Evolutionary conservation across 2,329 filamentous ascomycete genomes (phyloP).

Genomic region (Niveomyces coronatus): DNA sequence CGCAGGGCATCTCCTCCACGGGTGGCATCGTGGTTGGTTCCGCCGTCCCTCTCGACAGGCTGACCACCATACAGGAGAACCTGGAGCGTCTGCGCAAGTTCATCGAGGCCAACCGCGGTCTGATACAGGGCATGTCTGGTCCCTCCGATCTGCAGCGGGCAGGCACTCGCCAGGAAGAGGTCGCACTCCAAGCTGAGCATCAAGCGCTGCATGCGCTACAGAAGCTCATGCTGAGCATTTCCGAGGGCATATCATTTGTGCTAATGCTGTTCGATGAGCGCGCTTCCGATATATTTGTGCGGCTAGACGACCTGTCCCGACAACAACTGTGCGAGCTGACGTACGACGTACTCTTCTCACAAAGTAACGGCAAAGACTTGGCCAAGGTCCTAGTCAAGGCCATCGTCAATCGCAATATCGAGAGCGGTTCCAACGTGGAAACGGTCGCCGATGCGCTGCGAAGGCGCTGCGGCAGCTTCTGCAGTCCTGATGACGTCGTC

Average conservation of each 20-base stretch:
- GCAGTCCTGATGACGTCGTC: slow-evolving; percentile 90
- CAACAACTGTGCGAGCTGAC: slow-evolving; percentile 66
- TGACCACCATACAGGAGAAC: slow-evolving; percentile 69
- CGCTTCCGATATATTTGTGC: slow-evolving; percentile 73
- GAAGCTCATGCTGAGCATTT: slow-evolving; percentile 77
- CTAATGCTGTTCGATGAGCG: slow-evolving; percentile 90
- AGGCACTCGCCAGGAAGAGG: slow-evolving; percentile 77
- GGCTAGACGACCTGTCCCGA: slow-evolving; percentile 61
- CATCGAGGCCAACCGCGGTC: slow-evolving; percentile 73
- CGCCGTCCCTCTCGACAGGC: slow-evolving; percentile 55
- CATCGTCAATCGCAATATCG: slow-evolving; percentile 96
- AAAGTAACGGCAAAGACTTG: slow-evolving; percentile 68
- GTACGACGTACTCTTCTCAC: slow-evolving; percentile 80
- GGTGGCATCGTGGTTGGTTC: slow-evolving; percentile 56
- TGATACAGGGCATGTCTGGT: slow-evolving; percentile 90
- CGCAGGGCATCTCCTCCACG: slow-evolving; percentile 36
- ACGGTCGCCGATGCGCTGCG: slow-evolving; percentile 92
- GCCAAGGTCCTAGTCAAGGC: slow-evolving; percentile 94
- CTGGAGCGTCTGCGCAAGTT: slow-evolving; percentile 72
- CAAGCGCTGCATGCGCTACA: slow-evolving; percentile 81
- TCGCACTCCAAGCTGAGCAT: slow-evolving; percentile 88
- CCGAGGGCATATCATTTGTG: slow-evolving; percentile 94
- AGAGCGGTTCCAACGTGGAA: slow-evolving; percentile 93
- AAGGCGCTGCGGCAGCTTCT: slow-evolving; percentile 90
- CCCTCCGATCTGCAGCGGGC: slow-evolving; percentile 74